phyloP scores from a whole-genome alignment of 768 basidiomycete species.

The Pleurotus eryngii region DNA sequence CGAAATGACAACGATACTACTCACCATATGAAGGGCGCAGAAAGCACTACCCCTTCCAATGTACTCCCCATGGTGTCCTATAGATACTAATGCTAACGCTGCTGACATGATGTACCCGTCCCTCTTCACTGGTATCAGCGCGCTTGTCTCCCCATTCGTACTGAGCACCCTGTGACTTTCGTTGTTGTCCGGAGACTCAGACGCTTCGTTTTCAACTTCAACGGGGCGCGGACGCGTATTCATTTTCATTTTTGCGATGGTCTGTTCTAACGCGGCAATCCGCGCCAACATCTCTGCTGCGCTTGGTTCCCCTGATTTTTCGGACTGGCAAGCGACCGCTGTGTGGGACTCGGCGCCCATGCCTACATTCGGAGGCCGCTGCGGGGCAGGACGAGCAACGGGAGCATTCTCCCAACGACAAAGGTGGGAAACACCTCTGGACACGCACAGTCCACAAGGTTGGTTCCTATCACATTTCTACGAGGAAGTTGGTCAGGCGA shows the following conservation, averaged over 20 bases:
- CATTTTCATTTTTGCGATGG: constrained; percentile 6
- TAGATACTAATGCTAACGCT: constrained; percentile 38
- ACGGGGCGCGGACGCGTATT: no score
- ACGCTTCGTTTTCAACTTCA: no score
- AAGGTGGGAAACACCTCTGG: constrained; percentile 37
- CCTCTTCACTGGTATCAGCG: constrained; percentile 21
- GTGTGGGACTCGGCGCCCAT: no score
- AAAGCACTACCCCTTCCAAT: constrained; percentile 45
- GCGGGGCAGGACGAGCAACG: constrained; percentile 36
- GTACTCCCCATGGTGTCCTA: constrained; percentile 47
- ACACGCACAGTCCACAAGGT: constrained; percentile 38
- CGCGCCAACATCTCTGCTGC: constrained; percentile 23
- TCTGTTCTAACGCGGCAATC: constrained; percentile 25
- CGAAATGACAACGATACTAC: constrained; percentile 6
- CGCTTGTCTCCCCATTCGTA: no score
- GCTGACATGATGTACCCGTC: constrained; percentile 38
- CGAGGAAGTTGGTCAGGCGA: constrained; percentile 5
- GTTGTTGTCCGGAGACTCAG: no score
- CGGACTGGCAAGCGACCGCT: background rate
- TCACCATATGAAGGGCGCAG: constrained; percentile 44
- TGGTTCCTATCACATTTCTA: constrained; percentile 52
- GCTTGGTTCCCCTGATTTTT: constrained; percentile 13
- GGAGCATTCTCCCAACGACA: constrained; percentile 46
- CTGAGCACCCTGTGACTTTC: no score
- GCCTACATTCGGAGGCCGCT: constrained; percentile 29